Evolutionary conservation across 2,329 filamentous ascomycete species (phyloP), one percentile per base, ranked within the genome.

Genomic region (Fusarium sp.): DNA sequence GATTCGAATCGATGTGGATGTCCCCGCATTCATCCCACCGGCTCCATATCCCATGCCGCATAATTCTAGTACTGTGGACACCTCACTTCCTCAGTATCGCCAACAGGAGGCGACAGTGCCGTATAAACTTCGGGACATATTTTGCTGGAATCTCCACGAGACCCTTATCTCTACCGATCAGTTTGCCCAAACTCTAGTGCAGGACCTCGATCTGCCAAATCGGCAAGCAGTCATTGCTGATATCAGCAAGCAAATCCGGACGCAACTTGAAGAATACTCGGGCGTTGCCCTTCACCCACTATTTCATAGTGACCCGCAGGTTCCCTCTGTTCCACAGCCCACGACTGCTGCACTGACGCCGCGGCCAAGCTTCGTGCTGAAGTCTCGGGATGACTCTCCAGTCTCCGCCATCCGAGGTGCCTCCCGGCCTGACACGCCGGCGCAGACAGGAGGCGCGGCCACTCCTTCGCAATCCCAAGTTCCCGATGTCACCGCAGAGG

Each of bases 141-240:
- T 99, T 77, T 84, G 98, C 57, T 99, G 96, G 96, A 99, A 99
- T 77, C 87, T 99, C 18, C 95, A 98, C 82, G 96, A 99, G 84
- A 93, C 94, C 0, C 86, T 98, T 65, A 93, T 95, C 56, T 99
- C 96, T 0, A 97, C 96, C 2, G 96, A 99, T 79, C 93, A 97
- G 78, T 99, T 98, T 80, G 96, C 96, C n/a, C 89, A 93, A 75
- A 91, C 89, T 4, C 90, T 98, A 73, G 95, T 97, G 3, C 94
- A 97, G 72, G 96, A 99, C 79, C 87, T 99, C 45, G 96, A 99
- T 80, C 88, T 99, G 45, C 95, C 95, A 7, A 92, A 93, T 68
- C 88, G 92, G 56, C 86, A 87, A 20, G 82, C 85, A 18, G 88
- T 94, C 75, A 91, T 94, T 15, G 86, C 89, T 68, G 92, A 95